Evolutionary conservation across 441 rosid genomes (phyloP), one percentile per base, ranked within the genome.

Genomic region (Jatropha podagrica): DNA sequence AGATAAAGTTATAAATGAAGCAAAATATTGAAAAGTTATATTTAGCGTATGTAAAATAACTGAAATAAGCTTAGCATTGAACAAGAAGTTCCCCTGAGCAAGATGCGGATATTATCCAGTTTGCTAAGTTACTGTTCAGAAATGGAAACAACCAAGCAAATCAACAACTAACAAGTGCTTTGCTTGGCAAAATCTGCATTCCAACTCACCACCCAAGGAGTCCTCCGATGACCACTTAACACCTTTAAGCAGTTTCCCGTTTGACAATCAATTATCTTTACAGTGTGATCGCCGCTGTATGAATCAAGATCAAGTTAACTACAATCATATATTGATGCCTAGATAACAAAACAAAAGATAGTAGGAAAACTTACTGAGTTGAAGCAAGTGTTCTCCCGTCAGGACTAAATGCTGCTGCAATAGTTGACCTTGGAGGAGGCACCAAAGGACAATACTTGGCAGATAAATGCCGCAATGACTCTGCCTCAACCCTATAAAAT

Each of bases 171-270:
- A 32, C 27, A n/a, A 49, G 61, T 7, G 52, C 49, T 59, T 51
- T 4, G 58, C 60, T 41, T 20, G 18, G 44, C 51, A 37, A 75
- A 67, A 49, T 79, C 55, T 11, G 58, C 66, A 42, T 55, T 49
- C 68, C 67, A 75, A 84, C 97, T 88, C 84, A 94, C 98, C 95
- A 94, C 98, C 98, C 97, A 94, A 15, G 97, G 98, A 37, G 97
- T 94, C 81, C 95, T 85, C 73, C 89, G 83, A 82, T 94, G 98
- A 80, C 98, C 97, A 55, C 74, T 84, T 83, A 94, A 81, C 63
- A 90, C 97, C 85, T 87, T 94, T 79, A 88, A 83, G 87, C 97
- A 92, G 74, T 81, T 88, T 72, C 95, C 94, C 20, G 88, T 91
- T 77, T 85, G 86, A 69, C 89, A 92, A 79, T 94, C 95, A 81